Evolutionary conservation across 2,329 filamentous ascomycete species (phyloP), one percentile per base, ranked within the genome.

Genomic region (Emmonsiellopsis sp.): DNA sequence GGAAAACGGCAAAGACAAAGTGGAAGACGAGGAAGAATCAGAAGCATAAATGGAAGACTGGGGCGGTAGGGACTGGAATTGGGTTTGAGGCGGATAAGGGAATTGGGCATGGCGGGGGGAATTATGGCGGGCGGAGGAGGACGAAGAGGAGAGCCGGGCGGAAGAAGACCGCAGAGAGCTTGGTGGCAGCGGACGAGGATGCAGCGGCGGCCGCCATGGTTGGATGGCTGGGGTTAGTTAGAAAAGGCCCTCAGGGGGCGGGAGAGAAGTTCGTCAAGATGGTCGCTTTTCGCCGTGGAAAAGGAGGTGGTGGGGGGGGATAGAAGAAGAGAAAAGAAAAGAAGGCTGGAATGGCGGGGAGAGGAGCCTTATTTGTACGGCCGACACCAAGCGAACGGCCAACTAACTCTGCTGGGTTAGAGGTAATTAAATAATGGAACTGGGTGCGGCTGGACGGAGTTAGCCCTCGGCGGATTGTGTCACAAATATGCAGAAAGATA

Each of bases 121-220:
- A 50, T 52, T 50, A 57, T 55, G 55, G 55, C 40, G 55, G 55
- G 32, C 51, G 51, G 45, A 30, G 48, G 35, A 37, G 40, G 43
- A 31, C 7, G 41, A 53, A 32, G 16, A 31, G 49, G 26, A 20
- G n/a, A 35, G 10, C 5, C 30, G 52, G 50, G 13, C 16, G 20
- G 54, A 48, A 45, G 46, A 47, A 41, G 9, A 16, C 3, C 37
- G 8, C 3, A 5, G 15, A 40, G 16, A 49, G 15, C 49, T 41
- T 43, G 48, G n/a, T 38, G 5, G 51, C 26, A 20, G 45, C 35
- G 42, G 11, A 47, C 46, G 50, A 3, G 20, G 54, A 9, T 20
- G 42, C n/a, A 40, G 50, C 52, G 26, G 53, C 38, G 54, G 38
- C 51, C 44, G 46, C 34, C 53, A 52, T 51, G 30, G 31, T 32